A percentile compares a stretch with the other conserved stretches of the same genome.
Evolutionary conservation across 2,329 filamentous ascomycete species (phyloP).

Genomic region (Colletotrichum shisoi): DNA sequence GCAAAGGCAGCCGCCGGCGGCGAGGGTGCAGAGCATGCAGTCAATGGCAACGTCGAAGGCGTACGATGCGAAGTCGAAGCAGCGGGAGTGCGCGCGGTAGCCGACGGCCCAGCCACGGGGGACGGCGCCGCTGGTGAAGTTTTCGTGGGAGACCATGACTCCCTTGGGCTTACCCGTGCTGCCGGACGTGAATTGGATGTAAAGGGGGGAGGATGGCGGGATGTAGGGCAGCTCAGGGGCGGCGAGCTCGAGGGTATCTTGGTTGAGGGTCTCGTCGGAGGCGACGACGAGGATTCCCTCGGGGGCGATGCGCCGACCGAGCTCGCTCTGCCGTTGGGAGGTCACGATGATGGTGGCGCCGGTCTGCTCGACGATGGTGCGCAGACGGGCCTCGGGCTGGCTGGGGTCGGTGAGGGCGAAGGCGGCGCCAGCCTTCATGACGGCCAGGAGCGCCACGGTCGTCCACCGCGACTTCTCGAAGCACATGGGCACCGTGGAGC

Average conservation of each 20-base stretch:
- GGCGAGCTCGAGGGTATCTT: slow-evolving; percentile 31
- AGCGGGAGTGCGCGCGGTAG: slow-evolving; percentile 53
- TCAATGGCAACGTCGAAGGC: slow-evolving; percentile 65
- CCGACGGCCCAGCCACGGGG: slow-evolving; percentile 54
- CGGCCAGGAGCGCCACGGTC: slow-evolving; percentile 54
- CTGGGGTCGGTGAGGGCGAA: slow-evolving; percentile 59
- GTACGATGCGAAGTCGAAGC: slow-evolving; percentile 61
- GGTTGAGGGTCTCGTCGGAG: slow-evolving; percentile 40
- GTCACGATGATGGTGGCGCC: slow-evolving; percentile 52
- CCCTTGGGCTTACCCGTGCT: slow-evolving; percentile 72
- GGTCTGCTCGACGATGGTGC: slow-evolving; percentile 56
- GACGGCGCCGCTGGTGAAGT: slow-evolving; percentile 57
- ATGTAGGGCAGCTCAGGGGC: slow-evolving; percentile 47
- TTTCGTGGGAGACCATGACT: slow-evolving; percentile 61
- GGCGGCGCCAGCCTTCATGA: slow-evolving; percentile 59
- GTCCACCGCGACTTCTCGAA: slow-evolving; percentile 61
- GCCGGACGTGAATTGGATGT: slow-evolving; percentile 71
- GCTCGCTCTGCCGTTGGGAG: slow-evolving; percentile 50
- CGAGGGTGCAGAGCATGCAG: slow-evolving; percentile 64
- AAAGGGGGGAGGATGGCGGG: slow-evolving; percentile 55
- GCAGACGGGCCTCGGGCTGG: slow-evolving; percentile 56
- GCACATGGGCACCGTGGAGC: slow-evolving; percentile 58
- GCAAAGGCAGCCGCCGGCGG: slow-evolving; percentile 59
- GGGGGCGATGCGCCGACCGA: slow-evolving; percentile 51
- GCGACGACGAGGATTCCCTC: slow-evolving; percentile 48